These are phyloP conservation scores for Aspergillus sp. DNA, from an alignment of 2,329 filamentous ascomycete genomes.

Conservation along the genomic window DNA sequence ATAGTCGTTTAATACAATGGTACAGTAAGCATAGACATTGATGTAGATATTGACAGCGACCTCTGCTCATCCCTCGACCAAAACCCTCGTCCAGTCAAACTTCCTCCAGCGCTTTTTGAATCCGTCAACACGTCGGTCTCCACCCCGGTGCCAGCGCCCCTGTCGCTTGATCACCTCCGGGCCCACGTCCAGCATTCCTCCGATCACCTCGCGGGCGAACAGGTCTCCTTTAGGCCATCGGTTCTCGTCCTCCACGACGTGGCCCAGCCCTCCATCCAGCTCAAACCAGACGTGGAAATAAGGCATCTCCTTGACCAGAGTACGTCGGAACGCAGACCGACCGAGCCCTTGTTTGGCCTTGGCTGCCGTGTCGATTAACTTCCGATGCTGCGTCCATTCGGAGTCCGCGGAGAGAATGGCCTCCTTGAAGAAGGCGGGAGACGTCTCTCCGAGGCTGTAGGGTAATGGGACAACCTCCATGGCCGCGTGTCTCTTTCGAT, in stretches of 20 bases:
- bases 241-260: conserved; percentile 82
- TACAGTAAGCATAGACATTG: no score
- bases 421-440: conserved; percentile 93
- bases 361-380: conserved; percentile 80
- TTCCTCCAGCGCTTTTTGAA: conserved; percentile 86
- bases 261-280: conserved; percentile 86
- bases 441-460: conserved; percentile 84
- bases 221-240: conserved; percentile 88
- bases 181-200: conserved; percentile 83
- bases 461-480: conserved; percentile 86
- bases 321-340: conserved; percentile 75
- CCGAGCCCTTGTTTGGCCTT: conserved; percentile 65
- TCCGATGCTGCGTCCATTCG: conserved; percentile 94
- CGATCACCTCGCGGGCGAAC: conserved; percentile 88
- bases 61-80: conserved; percentile 48
- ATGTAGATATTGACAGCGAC: no score
- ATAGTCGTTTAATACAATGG: no score
- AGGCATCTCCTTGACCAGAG: conserved; percentile 90
- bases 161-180: conserved; percentile 85
- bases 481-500: conserved; percentile 77
- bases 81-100: conserved; percentile 81
- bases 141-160: conserved; percentile 75
- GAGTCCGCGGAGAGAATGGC: conserved; percentile 84
- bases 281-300: conserved; percentile 98
- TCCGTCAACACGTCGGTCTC: conserved; percentile 65